Percentiles rank a stretch among this genome's conserved stretches.
These are phyloP conservation scores for Fusarium annulatum DNA, from an alignment of 2,329 filamentous ascomycete species.

Conservation along the genomic window DNA sequence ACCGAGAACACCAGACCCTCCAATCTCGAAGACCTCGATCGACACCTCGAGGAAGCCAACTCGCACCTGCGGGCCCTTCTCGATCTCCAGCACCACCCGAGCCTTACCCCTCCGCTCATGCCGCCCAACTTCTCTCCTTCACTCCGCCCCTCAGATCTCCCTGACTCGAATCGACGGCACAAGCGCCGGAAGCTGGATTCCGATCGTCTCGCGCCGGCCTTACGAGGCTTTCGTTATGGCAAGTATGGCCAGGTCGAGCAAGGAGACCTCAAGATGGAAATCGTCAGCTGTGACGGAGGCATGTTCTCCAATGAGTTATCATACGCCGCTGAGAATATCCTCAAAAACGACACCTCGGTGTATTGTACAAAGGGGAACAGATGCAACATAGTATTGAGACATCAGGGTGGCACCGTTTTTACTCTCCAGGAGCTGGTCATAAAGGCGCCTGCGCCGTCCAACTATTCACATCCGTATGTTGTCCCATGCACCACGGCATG, in stretches of 20 bases:
- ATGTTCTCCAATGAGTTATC: constrained; percentile 70
- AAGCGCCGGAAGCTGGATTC: constrained; percentile 79
- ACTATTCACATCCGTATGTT: constrained; percentile 88
- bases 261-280: constrained; percentile 84
- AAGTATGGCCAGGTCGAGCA: constrained; percentile 88
- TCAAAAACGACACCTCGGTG: constrained; percentile 83
- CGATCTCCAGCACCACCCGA: constrained; percentile 52
- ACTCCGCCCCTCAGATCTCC: constrained; percentile 52
- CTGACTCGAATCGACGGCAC: constrained; percentile 62
- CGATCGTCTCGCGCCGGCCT: constrained; percentile 63
- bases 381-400: constrained; percentile 87
- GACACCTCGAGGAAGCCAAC: constrained; percentile 56
- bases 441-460: constrained; percentile 78
- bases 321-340: constrained; percentile 82
- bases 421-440: constrained; percentile 87
- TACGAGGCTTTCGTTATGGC: constrained; percentile 79
- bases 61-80: constrained; percentile 57
- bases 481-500: constrained; percentile 13
- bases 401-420: constrained; percentile 84
- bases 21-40: constrained; percentile 53
- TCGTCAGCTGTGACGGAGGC: constrained; percentile 90
- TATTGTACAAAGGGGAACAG: constrained; percentile 91
- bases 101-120: constrained; percentile 44
- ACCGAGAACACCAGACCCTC: constrained; percentile 40
- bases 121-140: constrained; percentile 51